These are phyloP conservation scores for Orobanche coerulescens DNA, from an alignment of 257 asterid species.

Conservation along the genomic window DNA sequence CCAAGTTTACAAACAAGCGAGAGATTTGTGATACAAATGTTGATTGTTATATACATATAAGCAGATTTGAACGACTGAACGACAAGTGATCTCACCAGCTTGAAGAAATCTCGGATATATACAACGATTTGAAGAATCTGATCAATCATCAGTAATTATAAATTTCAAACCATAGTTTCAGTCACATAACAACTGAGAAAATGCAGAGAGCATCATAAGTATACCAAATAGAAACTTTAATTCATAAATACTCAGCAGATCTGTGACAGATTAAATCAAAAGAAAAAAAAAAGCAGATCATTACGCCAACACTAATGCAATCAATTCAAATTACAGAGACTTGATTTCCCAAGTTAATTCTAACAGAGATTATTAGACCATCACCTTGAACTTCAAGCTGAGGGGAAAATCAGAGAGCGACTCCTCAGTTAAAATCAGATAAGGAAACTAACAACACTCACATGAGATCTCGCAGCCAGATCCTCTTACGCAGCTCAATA, in stretches of 20 bases:
- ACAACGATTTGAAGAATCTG: neutral
- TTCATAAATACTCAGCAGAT: neutral
- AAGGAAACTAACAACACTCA: neutral
- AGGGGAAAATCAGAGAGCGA: neutral
- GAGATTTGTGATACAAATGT: neutral
- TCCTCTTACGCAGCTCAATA: neutral
- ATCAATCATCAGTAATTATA: neutral
- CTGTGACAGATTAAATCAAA: neutral
- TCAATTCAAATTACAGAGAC: neutral
- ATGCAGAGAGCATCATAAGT: neutral
- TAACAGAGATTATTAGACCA: neutral
- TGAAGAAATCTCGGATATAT: neutral
- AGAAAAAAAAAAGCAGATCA: constrained; percentile 3
- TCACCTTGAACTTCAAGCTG: constrained; percentile 1
- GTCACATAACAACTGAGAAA: neutral
- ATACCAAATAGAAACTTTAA: neutral
- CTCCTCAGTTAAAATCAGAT: constrained; percentile 17
- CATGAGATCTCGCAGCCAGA: constrained; percentile 2
- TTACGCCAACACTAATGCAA: neutral
- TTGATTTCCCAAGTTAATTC: neutral
- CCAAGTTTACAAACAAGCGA: neutral
- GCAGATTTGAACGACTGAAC: constrained; percentile 2
- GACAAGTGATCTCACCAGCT: neutral
- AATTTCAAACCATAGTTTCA: constrained; percentile 4
- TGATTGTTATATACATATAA: neutral